Evolutionary conservation across 306 rosid genomes (phyloP), one percentile per base, ranked within the genome.

Genomic region (Cucurbita ficifolia): DNA sequence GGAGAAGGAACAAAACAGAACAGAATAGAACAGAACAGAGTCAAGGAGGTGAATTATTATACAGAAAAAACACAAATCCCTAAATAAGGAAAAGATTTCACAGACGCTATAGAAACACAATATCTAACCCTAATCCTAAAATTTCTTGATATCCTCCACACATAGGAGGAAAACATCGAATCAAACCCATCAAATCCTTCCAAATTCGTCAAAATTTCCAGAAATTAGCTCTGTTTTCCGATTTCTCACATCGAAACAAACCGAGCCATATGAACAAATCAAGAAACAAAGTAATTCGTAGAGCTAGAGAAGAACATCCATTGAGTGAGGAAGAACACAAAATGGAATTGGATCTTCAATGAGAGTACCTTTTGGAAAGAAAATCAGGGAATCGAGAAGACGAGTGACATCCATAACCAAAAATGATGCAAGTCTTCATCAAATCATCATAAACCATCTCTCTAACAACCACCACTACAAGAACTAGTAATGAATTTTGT

Each of bases 321-420:
- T 55, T 67, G 76, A 77, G 75, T 77, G 53, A 69, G 67, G 38
- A 69, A 46, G 59, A 62, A 64, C 72, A 76, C 70, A 76, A 68
- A 79, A 67, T 72, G 43, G 72, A 59, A 45, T 75, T 70, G 83
- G 82, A 79, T 84, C 87, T 78, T 83, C 75, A 81, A 86, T 74
- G 81, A 45, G 68, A 64, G 75, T 84, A 88, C 98, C 98, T 87
- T 88, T 86, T 83, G 78, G 91, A 82, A 85, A 75, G 86, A 74
- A 86, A 88, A 80, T 80, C 85, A 64, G 88, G 82, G 84, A 92
- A 87, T 72, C 87, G 84, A 81, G 81, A 78, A 77, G 89, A 87
- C 76, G 80, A 76, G 76, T 83, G 84, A 76, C 70, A 80, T 70
- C 88, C 87, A 80, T 43, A 88, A 77, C 79, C 84, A 78, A 83